Evolutionary conservation across 257 asterid species (phyloP).

Genomic region (Solanum gandarillasii): DNA sequence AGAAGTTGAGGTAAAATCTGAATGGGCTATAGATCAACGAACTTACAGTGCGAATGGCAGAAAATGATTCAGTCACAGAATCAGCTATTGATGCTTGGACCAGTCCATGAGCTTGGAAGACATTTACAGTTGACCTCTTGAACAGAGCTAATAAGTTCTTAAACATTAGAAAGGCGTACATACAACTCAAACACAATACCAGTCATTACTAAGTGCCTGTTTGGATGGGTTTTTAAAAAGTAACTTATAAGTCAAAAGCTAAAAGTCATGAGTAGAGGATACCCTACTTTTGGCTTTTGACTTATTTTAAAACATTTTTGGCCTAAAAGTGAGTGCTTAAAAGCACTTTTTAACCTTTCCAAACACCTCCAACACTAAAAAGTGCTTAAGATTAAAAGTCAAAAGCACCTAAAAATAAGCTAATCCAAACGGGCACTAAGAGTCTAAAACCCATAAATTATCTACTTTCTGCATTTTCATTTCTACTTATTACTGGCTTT

Average conservation of each 20-base stretch:
- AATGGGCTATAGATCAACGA: not conserved
- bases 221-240: not conserved
- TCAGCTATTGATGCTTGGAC: constrained; percentile 90
- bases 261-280: not conserved
- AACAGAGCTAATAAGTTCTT: constrained; percentile 52
- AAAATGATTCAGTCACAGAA: constrained; percentile 69
- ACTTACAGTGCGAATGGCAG: constrained; percentile 94
- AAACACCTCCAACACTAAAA: not conserved
- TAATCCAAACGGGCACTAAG: not conserved
- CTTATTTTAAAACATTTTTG: not conserved
- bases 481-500: not conserved
- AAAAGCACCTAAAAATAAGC: not conserved
- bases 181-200: not conserved
- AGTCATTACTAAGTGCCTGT: not conserved
- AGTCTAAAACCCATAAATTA: not conserved
- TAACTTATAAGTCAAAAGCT: not conserved
- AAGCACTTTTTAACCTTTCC: not conserved
- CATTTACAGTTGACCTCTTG: constrained; percentile 82
- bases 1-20: not conserved
- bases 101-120: constrained; percentile 88
- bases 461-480: not conserved
- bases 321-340: not conserved
- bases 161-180: constrained; percentile 5
- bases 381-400: not conserved
- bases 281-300: not conserved